phyloP scores from a whole-genome alignment of 495 filamentous ascomycete species.

The Pseudoneurospora amorphoporcata region DNA sequence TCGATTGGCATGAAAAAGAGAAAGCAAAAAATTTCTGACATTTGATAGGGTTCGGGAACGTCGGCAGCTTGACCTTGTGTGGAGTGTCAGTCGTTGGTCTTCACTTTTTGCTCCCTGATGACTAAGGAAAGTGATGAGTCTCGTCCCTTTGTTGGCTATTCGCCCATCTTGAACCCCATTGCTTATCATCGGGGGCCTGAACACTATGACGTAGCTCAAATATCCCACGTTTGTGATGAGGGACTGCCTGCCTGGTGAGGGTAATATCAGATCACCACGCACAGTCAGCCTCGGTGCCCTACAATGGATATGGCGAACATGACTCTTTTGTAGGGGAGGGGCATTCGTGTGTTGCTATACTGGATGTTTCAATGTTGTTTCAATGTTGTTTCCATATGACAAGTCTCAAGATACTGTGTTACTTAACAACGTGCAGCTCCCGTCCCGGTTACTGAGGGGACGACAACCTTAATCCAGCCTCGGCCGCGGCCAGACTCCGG shows the following conservation, averaged over 20 bases:
- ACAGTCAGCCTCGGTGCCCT: background rate
- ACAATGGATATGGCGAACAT: background rate
- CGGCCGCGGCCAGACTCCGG: slow-evolving; percentile 1
- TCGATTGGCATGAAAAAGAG: background rate
- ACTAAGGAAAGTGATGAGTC: background rate
- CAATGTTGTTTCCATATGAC: background rate
- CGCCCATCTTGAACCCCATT: background rate
- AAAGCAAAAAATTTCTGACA: background rate
- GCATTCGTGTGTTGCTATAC: background rate
- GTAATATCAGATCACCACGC: background rate
- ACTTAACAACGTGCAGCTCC: background rate
- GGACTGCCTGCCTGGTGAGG: background rate
- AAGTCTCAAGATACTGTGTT: background rate
- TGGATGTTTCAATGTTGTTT: background rate
- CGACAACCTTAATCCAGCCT: background rate
- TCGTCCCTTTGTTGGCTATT: background rate
- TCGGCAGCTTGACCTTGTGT: background rate
- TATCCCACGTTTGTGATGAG: background rate
- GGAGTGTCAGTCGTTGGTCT: background rate
- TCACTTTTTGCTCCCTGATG: background rate
- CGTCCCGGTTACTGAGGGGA: background rate
- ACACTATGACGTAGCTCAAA: background rate
- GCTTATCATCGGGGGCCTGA: background rate
- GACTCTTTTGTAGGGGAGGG: background rate
- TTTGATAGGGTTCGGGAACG: background rate